These are phyloP conservation scores for Aspergillus puulaauensis DNA, from an alignment of 2,329 filamentous ascomycete genomes.

Conservation along the genomic window DNA sequence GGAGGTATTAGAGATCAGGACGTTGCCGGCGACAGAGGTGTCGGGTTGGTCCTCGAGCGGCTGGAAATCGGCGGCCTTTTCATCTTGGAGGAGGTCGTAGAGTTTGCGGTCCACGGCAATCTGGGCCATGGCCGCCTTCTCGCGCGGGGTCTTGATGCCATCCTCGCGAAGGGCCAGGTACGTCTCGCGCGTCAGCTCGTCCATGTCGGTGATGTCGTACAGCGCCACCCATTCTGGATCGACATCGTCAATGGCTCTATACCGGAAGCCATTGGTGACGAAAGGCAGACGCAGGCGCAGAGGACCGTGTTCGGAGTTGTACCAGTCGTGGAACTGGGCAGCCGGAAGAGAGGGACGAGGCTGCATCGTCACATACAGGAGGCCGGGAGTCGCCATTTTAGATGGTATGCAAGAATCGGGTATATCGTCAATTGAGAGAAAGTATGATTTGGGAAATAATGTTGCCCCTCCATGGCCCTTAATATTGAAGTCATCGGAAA, in stretches of 20 bases:
- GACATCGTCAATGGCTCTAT: conserved; percentile 63
- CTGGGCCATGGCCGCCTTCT: conserved; percentile 62
- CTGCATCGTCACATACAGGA: conserved; percentile 86
- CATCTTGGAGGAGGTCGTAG: conserved; percentile 64
- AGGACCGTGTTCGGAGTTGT: conserved; percentile 90
- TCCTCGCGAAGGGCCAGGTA: conserved; percentile 58
- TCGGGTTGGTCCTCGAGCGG: conserved; percentile 61
- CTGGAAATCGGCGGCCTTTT: conserved; percentile 57
- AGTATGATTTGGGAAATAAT: neutral
- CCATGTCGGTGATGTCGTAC: conserved; percentile 79
- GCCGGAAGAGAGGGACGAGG: conserved; percentile 65
- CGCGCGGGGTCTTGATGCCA: conserved; percentile 57
- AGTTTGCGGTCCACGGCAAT: conserved; percentile 70
- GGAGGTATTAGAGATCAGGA: conserved; percentile 63
- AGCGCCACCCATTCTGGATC: conserved; percentile 72
- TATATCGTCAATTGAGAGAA: neutral
- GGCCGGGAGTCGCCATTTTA: conserved; percentile 55
- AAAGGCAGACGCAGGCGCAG: conserved; percentile 73
- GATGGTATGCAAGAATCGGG: neutral
- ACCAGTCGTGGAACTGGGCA: conserved; percentile 84
- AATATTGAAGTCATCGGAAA: conserved; percentile 1
- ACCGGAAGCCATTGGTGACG: conserved; percentile 76
- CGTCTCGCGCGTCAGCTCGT: conserved; percentile 62
- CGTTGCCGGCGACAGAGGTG: conserved; percentile 58
- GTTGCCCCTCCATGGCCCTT: neutral